Evolutionary conservation across 1,284 basidiomycete genomes (phyloP).

Genomic region (Marasmius sp.): DNA sequence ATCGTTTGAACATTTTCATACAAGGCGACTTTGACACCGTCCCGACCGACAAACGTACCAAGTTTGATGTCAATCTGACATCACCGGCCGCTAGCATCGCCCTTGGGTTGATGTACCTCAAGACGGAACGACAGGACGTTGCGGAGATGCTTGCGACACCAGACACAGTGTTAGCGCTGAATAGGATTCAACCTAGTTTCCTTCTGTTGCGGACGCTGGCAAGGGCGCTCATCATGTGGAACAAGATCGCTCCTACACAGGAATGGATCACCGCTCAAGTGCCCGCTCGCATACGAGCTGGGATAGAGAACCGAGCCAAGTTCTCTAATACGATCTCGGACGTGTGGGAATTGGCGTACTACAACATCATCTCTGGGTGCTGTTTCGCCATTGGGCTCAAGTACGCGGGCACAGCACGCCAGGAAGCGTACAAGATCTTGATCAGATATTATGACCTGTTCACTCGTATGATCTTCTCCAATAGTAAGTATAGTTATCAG

Average conservation of each 20-base stretch:
- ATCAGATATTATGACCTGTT: constrained; percentile 82
- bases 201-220: constrained; percentile 81
- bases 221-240: constrained; percentile 87
- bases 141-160: constrained; percentile 86
- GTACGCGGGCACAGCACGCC: constrained; percentile 88
- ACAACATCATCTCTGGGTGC: constrained; percentile 86
- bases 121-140: constrained; percentile 81
- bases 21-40: constrained; percentile 61
- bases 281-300: constrained; percentile 65
- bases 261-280: constrained; percentile 82
- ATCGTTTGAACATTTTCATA: constrained; percentile 67
- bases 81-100: constrained; percentile 91
- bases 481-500: constrained; percentile 42
- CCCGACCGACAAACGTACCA: constrained; percentile 38
- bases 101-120: constrained; percentile 90
- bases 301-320: constrained; percentile 52
- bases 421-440: constrained; percentile 83
- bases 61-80: constrained; percentile 84
- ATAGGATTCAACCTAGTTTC: constrained; percentile 87
- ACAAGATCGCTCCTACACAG: constrained; percentile 66
- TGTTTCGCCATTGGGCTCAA: constrained; percentile 93
- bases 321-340: constrained; percentile 65
- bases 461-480: constrained; percentile 62
- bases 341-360: constrained; percentile 82
- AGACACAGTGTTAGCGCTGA: constrained; percentile 74